phyloP scores from a whole-genome alignment of 108 stramenopile species.

The Nitzschia sp. region DNA sequence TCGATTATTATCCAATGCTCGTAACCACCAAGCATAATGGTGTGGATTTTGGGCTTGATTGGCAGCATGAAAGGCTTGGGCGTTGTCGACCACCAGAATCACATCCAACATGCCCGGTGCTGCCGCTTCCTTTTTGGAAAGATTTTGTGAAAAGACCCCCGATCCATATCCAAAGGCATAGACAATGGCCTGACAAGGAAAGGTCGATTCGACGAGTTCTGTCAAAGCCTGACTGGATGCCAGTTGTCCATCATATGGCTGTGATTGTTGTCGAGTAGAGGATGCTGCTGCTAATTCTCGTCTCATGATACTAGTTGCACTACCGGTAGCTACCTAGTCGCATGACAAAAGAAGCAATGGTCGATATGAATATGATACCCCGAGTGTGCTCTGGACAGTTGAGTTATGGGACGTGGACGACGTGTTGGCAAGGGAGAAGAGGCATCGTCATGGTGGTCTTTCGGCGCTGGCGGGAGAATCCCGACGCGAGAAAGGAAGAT shows the following conservation, averaged over 20 bases:
- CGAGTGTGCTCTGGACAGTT: no score
- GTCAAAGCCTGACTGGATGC: neutral
- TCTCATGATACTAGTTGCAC: no score
- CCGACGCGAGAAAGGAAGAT: no score
- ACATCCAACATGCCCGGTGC: conserved; percentile 70
- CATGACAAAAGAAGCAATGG: no score
- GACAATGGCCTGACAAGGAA: conserved; percentile 61
- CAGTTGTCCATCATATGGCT: neutral
- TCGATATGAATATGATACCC: no score
- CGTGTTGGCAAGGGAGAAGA: no score
- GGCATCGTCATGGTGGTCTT: no score
- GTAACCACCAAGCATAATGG: conserved; percentile 64
- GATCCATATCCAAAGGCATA: conserved; percentile 87
- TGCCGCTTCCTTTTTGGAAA: neutral
- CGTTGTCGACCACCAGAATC: conserved; percentile 66
- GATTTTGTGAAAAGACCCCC: conserved; percentile 73
- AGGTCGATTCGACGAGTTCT: conserved; percentile 23
- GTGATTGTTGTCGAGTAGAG: neutral
- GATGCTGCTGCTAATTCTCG: no score
- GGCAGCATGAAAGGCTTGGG: conserved; percentile 56
- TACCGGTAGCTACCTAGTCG: no score
- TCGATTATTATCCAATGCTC: conserved; percentile 4
- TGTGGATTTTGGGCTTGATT: conserved; percentile 59
- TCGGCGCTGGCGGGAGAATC: no score
- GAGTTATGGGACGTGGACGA: no score